phyloP scores from a whole-genome alignment of 805 yeast species.

The Myxozyma udenii region DNA sequence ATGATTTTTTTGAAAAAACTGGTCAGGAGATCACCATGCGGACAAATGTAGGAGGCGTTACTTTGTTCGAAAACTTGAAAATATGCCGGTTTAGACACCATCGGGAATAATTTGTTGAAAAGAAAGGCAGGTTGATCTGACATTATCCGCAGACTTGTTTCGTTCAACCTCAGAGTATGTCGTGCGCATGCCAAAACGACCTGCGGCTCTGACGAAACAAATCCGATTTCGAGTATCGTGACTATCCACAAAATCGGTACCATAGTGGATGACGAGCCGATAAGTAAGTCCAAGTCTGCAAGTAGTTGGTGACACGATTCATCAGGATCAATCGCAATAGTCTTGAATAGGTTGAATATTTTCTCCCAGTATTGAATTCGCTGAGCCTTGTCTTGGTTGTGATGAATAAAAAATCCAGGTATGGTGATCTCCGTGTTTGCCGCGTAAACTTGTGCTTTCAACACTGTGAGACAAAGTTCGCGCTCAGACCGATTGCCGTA shows the following conservation, averaged over 20 bases:
- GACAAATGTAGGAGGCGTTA: conserved; percentile 10
- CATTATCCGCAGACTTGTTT: background rate
- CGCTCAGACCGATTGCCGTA: background rate
- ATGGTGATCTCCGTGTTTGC: background rate
- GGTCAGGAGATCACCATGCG: conserved; percentile 36
- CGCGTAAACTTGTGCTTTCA: background rate
- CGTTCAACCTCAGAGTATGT: conserved; percentile 4
- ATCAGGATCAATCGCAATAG: conserved; percentile 77
- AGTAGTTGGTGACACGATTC: conserved; percentile 77
- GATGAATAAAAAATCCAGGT: background rate
- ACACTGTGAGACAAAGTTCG: background rate
- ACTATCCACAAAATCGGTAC: conserved; percentile 16
- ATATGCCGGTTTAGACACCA: conserved; percentile 14
- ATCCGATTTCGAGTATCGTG: conserved; percentile 11
- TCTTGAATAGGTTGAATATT: conserved; percentile 71
- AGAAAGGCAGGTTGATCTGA: conserved; percentile 3
- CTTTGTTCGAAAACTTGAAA: conserved; percentile 1
- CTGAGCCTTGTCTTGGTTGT: too few relatives aligned
- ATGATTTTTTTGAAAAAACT: conserved; percentile 19
- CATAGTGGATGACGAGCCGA: conserved; percentile 2
- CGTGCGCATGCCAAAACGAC: conserved; percentile 19
- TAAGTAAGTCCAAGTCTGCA: conserved; percentile 5
- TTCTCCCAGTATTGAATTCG: conserved; percentile 53
- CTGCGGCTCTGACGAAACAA: conserved; percentile 14
- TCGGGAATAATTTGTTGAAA: conserved; percentile 5